Conservation (phyloP, 495 filamentous ascomycete genomes). For the Annulohypoxylon nitens region DNA sequence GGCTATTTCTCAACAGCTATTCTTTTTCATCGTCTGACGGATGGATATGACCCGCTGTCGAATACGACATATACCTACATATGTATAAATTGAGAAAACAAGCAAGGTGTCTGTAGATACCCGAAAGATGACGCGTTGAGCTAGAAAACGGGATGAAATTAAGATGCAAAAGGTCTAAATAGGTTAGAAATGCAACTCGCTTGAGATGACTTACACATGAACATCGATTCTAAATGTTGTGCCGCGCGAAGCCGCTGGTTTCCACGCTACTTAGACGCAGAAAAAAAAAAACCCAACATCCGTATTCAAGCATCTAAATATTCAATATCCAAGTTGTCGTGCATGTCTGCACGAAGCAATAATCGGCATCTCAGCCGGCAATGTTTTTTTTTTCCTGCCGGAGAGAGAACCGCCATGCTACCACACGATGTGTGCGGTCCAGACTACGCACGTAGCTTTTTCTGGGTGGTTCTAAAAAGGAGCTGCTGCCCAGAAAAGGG, state of each 20-base stretch:
- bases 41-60: conserved; percentile 30
- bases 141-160: conserved; percentile 11
- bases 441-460: conserved; percentile 21
- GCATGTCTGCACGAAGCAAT: background rate
- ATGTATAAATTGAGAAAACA: background rate
- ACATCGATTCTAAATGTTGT: background rate
- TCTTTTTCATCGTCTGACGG: conserved; percentile 43
- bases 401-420: conserved; percentile 9
- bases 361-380: background rate
- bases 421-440: conserved; percentile 17
- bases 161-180: conserved; percentile 9
- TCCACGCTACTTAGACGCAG: conserved; percentile 7
- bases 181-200: conserved; percentile 14
- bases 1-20: conserved; percentile 37
- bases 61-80: conserved; percentile 36
- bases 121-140: conserved; percentile 4
- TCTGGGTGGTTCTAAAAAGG: conserved; percentile 25
- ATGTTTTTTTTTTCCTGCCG: background rate
- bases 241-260: background rate
- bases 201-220: conserved; percentile 7
- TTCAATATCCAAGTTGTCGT: background rate
- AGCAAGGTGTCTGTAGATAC: background rate
- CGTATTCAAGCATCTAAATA: background rate
- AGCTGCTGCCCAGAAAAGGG: conserved; percentile 28
- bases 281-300: background rate